These are phyloP conservation scores for Penicillium griseofulvum DNA, from an alignment of 2,329 filamentous ascomycete genomes.

Conservation along the genomic window DNA sequence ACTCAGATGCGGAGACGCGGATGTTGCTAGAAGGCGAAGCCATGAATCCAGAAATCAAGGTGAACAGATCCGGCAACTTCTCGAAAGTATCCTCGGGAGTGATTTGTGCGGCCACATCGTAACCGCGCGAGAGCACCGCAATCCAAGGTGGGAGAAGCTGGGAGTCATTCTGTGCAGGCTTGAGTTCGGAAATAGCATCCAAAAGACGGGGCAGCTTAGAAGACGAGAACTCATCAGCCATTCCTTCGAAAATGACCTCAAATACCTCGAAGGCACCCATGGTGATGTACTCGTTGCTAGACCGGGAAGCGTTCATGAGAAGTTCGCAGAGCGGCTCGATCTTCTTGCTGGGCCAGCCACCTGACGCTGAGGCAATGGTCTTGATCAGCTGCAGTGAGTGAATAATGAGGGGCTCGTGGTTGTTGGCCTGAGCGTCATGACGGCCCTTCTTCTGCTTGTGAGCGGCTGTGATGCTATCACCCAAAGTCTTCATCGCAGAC, in stretches of 20 bases:
- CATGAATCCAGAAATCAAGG: constrained; percentile 75
- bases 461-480: constrained; percentile 65
- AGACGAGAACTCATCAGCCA: constrained; percentile 83
- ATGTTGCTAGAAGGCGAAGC: constrained; percentile 89
- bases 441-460: constrained; percentile 64
- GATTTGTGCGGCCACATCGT: constrained; percentile 87
- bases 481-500: constrained; percentile 76
- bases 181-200: constrained; percentile 87
- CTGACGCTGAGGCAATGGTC: constrained; percentile 78
- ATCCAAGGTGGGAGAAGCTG: constrained; percentile 96
- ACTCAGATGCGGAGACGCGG: constrained; percentile 89
- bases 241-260: constrained; percentile 90
- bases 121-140: constrained; percentile 88
- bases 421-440: constrained; percentile 44
- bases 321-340: constrained; percentile 90
- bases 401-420: constrained; percentile 79
- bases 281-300: constrained; percentile 91
- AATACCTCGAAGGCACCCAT: constrained; percentile 97
- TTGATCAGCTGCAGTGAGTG: constrained; percentile 91
- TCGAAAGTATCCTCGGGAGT: constrained; percentile 88
- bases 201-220: constrained; percentile 85
- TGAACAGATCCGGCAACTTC: constrained; percentile 82
- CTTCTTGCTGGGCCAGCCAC: constrained; percentile 94
- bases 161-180: constrained; percentile 88
- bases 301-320: constrained; percentile 81